phyloP scores from a whole-genome alignment of 768 basidiomycete genomes.

The Phallus indusiatus region DNA sequence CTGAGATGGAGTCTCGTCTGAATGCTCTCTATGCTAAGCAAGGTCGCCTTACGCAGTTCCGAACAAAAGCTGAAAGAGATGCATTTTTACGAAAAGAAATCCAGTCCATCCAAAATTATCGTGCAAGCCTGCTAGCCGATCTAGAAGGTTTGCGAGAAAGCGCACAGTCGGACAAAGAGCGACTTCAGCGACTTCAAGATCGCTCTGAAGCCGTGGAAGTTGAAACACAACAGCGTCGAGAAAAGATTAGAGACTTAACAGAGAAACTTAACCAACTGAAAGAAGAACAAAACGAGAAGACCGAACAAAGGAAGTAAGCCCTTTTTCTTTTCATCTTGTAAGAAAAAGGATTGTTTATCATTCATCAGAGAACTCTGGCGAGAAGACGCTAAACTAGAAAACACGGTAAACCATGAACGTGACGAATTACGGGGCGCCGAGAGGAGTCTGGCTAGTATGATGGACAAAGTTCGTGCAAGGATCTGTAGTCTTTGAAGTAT shows the following conservation, averaged over 20 bases:
- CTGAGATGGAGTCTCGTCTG: constrained; percentile 63
- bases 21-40: constrained; percentile 81
- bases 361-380: constrained; percentile 67
- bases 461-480: constrained; percentile 74
- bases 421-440: constrained; percentile 80
- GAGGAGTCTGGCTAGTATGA: constrained; percentile 73
- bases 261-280: constrained; percentile 55
- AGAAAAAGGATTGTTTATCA: neutral
- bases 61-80: constrained; percentile 77
- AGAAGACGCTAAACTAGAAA: constrained; percentile 84
- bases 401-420: constrained; percentile 61
- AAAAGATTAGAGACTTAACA: constrained; percentile 42
- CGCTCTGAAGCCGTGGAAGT: constrained; percentile 47
- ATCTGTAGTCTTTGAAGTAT: constrained; percentile 1
- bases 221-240: constrained; percentile 57
- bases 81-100: constrained; percentile 76
- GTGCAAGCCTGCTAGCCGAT: constrained; percentile 43
- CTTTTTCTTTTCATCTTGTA: constrained; percentile 3
- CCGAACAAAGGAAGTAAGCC: constrained; percentile 66
- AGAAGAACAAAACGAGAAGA: constrained; percentile 57
- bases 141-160: constrained; percentile 46
- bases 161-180: constrained; percentile 35
- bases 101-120: constrained; percentile 51
- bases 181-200: constrained; percentile 48
- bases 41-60: constrained; percentile 79